These are phyloP conservation scores for Macadamia integrifolia DNA, from an alignment of 164 flowering plant species.

Conservation along the genomic window DNA sequence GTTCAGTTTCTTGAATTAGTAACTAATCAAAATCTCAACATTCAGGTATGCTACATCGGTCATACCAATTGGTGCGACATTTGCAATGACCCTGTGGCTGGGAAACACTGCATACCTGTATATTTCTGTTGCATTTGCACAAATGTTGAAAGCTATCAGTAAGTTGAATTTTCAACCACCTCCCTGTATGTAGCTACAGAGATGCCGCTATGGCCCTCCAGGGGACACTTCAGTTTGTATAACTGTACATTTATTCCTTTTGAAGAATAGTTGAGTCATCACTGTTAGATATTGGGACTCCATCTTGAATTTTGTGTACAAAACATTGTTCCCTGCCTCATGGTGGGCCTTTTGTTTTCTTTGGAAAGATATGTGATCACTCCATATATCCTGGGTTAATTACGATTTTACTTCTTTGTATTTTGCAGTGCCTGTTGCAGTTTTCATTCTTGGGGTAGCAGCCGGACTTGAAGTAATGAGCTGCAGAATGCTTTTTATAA, in stretches of 20 bases:
- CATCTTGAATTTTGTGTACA: background rate
- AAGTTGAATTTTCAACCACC: constrained; percentile 29
- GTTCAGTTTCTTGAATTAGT: constrained; percentile 1
- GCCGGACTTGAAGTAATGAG: constrained; percentile 94
- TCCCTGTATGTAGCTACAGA: background rate
- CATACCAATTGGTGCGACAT: constrained; percentile 91
- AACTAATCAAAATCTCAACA: constrained; percentile 8
- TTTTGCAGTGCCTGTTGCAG: constrained; percentile 95
- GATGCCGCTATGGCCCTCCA: too few species aligned
- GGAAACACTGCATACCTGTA: constrained; percentile 98
- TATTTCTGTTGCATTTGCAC: constrained; percentile 97
- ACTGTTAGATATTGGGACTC: background rate
- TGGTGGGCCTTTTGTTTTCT: background rate
- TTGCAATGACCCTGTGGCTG: constrained; percentile 99
- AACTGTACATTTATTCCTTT: background rate
- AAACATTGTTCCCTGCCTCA: background rate
- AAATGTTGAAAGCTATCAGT: constrained; percentile 98
- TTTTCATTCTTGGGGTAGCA: constrained; percentile 85
- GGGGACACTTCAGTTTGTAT: background rate
- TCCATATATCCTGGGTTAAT: background rate
- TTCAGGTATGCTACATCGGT: constrained; percentile 80
- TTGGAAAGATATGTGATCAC: background rate
- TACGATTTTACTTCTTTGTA: constrained; percentile 2
- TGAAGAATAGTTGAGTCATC: background rate
- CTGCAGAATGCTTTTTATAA: constrained; percentile 88